Conservation (phyloP, 176 grass and related monocot species). For the Hordeum marinum region DNA sequence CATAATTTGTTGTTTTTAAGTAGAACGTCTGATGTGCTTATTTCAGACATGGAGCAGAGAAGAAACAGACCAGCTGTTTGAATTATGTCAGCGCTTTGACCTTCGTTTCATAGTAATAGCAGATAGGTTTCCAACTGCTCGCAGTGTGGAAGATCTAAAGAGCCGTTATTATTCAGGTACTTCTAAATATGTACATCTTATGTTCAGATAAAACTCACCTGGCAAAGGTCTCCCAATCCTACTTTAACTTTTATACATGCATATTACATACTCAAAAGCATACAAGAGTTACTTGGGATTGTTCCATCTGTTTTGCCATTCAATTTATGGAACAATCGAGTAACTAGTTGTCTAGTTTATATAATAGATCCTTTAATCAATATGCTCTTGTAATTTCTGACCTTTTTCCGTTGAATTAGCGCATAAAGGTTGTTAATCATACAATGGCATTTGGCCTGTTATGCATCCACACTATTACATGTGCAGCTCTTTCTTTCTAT, state of each 20-base stretch:
- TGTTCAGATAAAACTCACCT: slow-evolving; percentile 22
- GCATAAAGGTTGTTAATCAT: slow-evolving; percentile 10
- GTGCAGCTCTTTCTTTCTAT: slow-evolving; percentile 21
- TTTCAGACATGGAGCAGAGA: slow-evolving; percentile 83
- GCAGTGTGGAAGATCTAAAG: slow-evolving; percentile 88
- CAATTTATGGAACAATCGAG: neutral
- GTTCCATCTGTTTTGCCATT: slow-evolving; percentile 13
- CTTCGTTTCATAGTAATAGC: slow-evolving; percentile 92
- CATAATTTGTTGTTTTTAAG: neutral
- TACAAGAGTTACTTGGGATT: neutral
- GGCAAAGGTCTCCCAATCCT: neutral
- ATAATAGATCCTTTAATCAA: slow-evolving; percentile 9
- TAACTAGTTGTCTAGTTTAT: neutral
- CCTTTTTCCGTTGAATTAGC: neutral
- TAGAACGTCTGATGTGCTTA: slow-evolving; percentile 26
- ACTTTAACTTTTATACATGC: neutral
- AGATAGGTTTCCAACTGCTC: slow-evolving; percentile 74
- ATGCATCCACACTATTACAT: neutral
- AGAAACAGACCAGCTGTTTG: slow-evolving; percentile 92
- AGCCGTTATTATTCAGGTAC: slow-evolving; percentile 92
- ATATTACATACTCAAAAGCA: neutral
- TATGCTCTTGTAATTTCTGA: neutral
- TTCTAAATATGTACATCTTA: slow-evolving; percentile 37
- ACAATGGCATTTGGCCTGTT: neutral
- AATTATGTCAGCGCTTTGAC: slow-evolving; percentile 85